These are phyloP conservation scores for Hypoxylon rickii DNA, from an alignment of 495 filamentous ascomycete genomes.

Conservation along the genomic window DNA sequence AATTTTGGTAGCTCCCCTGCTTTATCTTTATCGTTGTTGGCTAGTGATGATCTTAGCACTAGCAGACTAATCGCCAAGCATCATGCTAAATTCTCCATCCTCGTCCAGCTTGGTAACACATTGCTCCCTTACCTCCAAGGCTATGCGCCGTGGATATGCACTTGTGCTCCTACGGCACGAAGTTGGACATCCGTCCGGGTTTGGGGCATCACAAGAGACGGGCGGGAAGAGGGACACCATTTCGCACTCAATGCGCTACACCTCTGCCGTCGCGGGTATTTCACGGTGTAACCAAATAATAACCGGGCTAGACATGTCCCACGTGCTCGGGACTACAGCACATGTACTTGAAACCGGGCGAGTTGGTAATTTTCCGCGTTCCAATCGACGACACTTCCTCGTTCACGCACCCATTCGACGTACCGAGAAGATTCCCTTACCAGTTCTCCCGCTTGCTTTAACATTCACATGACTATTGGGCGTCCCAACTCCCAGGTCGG, in stretches of 20 bases:
- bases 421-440: not conserved
- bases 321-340: conserved; percentile 27
- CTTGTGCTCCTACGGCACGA: conserved; percentile 8
- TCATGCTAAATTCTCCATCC: conserved; percentile 6
- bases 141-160: not conserved
- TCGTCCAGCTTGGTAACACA: conserved; percentile 11
- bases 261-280: conserved; percentile 20
- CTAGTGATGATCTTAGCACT: not conserved
- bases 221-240: not conserved
- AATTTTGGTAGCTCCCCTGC: conserved; percentile 5
- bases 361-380: conserved; percentile 23
- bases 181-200: conserved; percentile 5
- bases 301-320: conserved; percentile 20
- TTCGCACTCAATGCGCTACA: not conserved
- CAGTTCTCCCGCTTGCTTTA: not conserved
- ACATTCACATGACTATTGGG: conserved; percentile 1
- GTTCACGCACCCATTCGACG: not conserved
- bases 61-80: conserved; percentile 12
- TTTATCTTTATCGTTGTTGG: conserved; percentile 6
- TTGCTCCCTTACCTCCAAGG: conserved; percentile 10
- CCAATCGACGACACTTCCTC: not conserved
- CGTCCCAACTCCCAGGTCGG: conserved; percentile 8
- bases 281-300: conserved; percentile 18
- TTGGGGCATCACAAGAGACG: not conserved
- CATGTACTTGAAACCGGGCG: conserved; percentile 25